A percentile compares a stretch with the other conserved stretches of the same genome.
These are phyloP conservation scores for Hondaea fermentalgiana DNA, from an alignment of 108 stramenopile species.

Conservation along the genomic window DNA sequence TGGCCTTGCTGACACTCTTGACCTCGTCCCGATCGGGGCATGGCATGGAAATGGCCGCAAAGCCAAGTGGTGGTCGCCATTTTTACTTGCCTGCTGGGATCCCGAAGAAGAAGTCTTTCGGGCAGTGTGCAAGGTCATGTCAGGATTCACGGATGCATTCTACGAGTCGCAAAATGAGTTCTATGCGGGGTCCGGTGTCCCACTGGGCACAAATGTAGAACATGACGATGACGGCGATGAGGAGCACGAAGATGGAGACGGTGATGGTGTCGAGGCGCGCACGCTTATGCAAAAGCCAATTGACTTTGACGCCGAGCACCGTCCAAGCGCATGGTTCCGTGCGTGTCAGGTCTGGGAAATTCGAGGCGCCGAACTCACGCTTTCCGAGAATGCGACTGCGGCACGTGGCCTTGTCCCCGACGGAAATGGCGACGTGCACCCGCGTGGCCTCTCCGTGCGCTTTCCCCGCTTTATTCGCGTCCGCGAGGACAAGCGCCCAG, in stretches of 20 bases:
- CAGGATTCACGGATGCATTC: slow-evolving; percentile 92
- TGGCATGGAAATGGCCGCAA: slow-evolving; percentile 87
- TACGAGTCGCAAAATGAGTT: slow-evolving; percentile 59
- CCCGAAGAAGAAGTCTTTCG: slow-evolving; percentile 89
- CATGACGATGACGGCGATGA: slow-evolving; percentile 34
- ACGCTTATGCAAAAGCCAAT: slow-evolving; percentile 64
- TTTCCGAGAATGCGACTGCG: slow-evolving; percentile 73
- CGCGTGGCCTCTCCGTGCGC: slow-evolving; percentile 76
- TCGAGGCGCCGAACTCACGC: slow-evolving; percentile 88
- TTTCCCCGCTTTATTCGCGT: slow-evolving; percentile 95
- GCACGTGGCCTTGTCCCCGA: slow-evolving; percentile 67
- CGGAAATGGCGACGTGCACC: neutral
- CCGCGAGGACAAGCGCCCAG: slow-evolving; percentile 89
- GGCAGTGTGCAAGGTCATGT: slow-evolving; percentile 95
- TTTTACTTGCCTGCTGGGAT: slow-evolving; percentile 95
- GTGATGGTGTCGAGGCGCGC: neutral
- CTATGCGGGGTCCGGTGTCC: slow-evolving; percentile 30
- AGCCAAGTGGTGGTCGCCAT: slow-evolving; percentile 88
- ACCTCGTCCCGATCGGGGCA: slow-evolving; percentile 92
- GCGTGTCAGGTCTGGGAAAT: slow-evolving; percentile 95
- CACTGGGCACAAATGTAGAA: too few relatives aligned
- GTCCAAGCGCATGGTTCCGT: slow-evolving; percentile 70
- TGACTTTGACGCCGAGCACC: slow-evolving; percentile 65
- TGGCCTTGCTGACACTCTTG: slow-evolving; percentile 91
- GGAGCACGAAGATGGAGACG: slow-evolving; percentile 36